phyloP scores from a whole-genome alignment of 163 green algal species.

The Scenedesmus sp. region DNA sequence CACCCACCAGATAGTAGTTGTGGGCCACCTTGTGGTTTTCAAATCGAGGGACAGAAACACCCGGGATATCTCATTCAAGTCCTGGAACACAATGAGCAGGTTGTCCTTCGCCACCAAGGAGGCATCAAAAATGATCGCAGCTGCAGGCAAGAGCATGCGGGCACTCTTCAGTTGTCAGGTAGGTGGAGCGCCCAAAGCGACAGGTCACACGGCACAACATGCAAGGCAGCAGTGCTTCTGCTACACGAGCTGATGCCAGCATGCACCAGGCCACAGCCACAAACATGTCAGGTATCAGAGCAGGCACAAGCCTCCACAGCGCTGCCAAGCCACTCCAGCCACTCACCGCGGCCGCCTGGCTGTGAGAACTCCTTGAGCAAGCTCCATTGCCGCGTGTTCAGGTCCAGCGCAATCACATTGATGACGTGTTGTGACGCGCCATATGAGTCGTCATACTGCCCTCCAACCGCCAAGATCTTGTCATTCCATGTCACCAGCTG shows the following conservation, averaged over 20 bases:
- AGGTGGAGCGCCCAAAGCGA: no score
- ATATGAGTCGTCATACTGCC: slow-evolving; percentile 19
- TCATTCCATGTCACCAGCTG: slow-evolving; percentile 22
- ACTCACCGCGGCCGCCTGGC: neutral
- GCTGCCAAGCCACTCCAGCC: no score
- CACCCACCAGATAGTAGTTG: slow-evolving; percentile 9
- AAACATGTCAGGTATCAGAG: neutral
- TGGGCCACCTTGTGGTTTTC: neutral
- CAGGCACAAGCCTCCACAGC: no score
- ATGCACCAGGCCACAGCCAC: no score
- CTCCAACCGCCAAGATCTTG: slow-evolving; percentile 31
- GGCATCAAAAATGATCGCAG: slow-evolving; percentile 16
- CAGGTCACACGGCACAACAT: no score
- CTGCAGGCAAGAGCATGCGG: no score
- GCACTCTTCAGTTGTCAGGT: no score
- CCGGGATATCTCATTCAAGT: neutral
- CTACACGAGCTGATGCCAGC: no score
- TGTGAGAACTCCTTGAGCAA: slow-evolving; percentile 27
- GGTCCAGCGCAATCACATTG: slow-evolving; percentile 35
- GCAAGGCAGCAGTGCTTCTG: no score
- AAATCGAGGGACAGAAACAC: neutral
- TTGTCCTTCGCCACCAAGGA: neutral
- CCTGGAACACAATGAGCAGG: neutral
- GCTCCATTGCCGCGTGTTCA: slow-evolving; percentile 29
- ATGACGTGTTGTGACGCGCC: neutral